phyloP scores from a whole-genome alignment of 2,329 filamentous ascomycete genomes.

The Gnomoniopsis sp. region DNA sequence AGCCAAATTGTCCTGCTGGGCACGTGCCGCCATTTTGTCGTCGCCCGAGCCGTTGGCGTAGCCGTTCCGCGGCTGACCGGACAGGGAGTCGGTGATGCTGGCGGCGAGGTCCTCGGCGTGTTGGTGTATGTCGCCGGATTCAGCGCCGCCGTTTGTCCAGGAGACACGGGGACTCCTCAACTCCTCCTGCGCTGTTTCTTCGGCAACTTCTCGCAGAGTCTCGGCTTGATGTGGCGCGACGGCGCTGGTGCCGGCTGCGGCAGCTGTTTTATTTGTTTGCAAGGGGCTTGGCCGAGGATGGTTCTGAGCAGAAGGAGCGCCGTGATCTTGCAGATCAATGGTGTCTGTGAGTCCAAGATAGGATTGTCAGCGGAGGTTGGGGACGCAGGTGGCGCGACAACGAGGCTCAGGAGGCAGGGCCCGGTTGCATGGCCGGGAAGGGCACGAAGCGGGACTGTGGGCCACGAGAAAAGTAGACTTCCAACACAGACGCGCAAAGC shows the following conservation, averaged over 20 bases:
- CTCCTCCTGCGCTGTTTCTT: constrained; percentile 73
- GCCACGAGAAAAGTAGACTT: background rate
- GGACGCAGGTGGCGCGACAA: background rate
- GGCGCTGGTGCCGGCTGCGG: constrained; percentile 25
- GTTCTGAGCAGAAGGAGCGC: constrained; percentile 79
- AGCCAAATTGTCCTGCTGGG: constrained; percentile 55
- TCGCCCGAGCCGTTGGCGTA: constrained; percentile 19
- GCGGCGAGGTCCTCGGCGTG: constrained; percentile 44
- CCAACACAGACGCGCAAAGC: constrained; percentile 6
- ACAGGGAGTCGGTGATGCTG: constrained; percentile 37
- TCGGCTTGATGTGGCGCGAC: constrained; percentile 82
- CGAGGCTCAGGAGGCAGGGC: constrained; percentile 10
- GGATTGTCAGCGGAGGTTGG: constrained; percentile 25
- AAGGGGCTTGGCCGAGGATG: constrained; percentile 56
- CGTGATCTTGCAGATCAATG: constrained; percentile 86
- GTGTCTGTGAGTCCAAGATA: constrained; percentile 61
- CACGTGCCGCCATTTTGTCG: constrained; percentile 27
- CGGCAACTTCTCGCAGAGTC: constrained; percentile 74
- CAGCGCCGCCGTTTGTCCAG: constrained; percentile 36
- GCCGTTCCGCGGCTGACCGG: constrained; percentile 23
- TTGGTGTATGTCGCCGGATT: constrained; percentile 39
- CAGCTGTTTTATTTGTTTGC: constrained; percentile 46
- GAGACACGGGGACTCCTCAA: constrained; percentile 61
- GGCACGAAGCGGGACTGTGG: background rate
- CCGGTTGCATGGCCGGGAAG: constrained; percentile 1